Percentiles rank a stretch among this genome's conserved stretches.
phyloP scores from a whole-genome alignment of 2,329 filamentous ascomycete genomes.

The Talaromyces sp. region DNA sequence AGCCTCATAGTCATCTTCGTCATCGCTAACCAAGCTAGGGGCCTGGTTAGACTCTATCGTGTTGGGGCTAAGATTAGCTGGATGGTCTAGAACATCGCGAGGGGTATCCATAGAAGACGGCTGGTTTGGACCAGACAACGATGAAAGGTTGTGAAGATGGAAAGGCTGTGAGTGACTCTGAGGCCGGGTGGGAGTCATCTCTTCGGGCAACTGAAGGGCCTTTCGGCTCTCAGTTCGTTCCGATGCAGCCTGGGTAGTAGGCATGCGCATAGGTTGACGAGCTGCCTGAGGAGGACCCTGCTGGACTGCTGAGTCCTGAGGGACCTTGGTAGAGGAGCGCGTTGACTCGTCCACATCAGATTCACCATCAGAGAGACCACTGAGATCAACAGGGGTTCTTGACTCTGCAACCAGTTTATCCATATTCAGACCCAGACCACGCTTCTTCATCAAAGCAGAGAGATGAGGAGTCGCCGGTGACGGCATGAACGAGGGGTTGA shows the following conservation, averaged over 20 bases:
- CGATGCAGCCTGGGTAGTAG: slow-evolving; percentile 55
- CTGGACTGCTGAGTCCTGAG: slow-evolving; percentile 16
- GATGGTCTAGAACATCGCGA: slow-evolving; percentile 48
- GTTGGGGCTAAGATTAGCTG: slow-evolving; percentile 67
- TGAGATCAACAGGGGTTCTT: slow-evolving; percentile 44
- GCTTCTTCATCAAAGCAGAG: slow-evolving; percentile 64
- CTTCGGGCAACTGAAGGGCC: slow-evolving; percentile 49
- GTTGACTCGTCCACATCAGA: slow-evolving; percentile 39
- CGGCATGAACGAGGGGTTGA: slow-evolving; percentile 52
- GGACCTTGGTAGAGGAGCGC: neutral
- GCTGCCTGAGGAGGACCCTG: slow-evolving; percentile 31
- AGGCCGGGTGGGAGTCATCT: slow-evolving; percentile 39
- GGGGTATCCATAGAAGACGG: slow-evolving; percentile 14
- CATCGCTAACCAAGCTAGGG: slow-evolving; percentile 77
- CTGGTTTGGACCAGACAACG: slow-evolving; percentile 49
- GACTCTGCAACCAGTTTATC: slow-evolving; percentile 61
- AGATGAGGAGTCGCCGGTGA: slow-evolving; percentile 67
- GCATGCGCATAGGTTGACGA: slow-evolving; percentile 59
- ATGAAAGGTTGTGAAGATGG: slow-evolving; percentile 25
- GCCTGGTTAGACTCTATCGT: slow-evolving; percentile 74
- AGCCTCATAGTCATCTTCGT: slow-evolving; percentile 70
- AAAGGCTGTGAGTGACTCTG: slow-evolving; percentile 32
- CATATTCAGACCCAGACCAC: slow-evolving; percentile 65
- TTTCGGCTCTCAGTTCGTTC: slow-evolving; percentile 63
- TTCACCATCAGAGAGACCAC: slow-evolving; percentile 43